These are phyloP conservation scores for Pisolithus albus DNA, from an alignment of 768 basidiomycete genomes.

Conservation along the genomic window DNA sequence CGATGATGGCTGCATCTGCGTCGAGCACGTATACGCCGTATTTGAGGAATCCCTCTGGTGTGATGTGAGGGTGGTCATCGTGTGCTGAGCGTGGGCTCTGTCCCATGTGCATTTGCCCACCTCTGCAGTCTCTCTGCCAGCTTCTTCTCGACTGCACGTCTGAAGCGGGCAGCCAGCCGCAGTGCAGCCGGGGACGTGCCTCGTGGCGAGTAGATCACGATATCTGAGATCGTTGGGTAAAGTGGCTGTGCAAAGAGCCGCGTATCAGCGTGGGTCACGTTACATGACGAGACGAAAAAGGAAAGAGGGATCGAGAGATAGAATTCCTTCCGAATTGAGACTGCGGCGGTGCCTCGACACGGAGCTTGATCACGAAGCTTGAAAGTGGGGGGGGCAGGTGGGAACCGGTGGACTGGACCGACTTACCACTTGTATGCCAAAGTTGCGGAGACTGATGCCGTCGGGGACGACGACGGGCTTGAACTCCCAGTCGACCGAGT, in stretches of 20 bases:
- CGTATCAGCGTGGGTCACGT: background rate
- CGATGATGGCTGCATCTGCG: constrained; percentile 19
- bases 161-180: constrained; percentile 59
- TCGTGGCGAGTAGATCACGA: constrained; percentile 78
- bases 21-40: constrained; percentile 28
- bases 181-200: constrained; percentile 50
- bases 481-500: constrained; percentile 50
- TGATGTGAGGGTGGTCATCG: constrained; percentile 17
- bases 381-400: constrained; percentile 1
- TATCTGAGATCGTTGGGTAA: constrained; percentile 82
- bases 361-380: background rate
- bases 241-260: constrained; percentile 48
- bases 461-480: constrained; percentile 67
- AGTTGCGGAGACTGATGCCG: constrained; percentile 79
- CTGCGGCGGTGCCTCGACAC: background rate
- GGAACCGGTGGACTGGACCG: background rate
- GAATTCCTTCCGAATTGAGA: background rate
- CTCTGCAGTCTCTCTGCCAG: constrained; percentile 38
- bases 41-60: constrained; percentile 22
- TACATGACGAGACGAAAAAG: background rate
- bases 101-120: constrained; percentile 11
- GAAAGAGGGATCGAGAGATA: background rate
- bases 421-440: constrained; percentile 84
- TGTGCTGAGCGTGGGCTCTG: constrained; percentile 9
- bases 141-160: constrained; percentile 54